Percentiles rank a stretch among this genome's conserved stretches.
phyloP scores from a whole-genome alignment of 371 early-diverging fungal genomes.

The Apophysomyces variabilis region DNA sequence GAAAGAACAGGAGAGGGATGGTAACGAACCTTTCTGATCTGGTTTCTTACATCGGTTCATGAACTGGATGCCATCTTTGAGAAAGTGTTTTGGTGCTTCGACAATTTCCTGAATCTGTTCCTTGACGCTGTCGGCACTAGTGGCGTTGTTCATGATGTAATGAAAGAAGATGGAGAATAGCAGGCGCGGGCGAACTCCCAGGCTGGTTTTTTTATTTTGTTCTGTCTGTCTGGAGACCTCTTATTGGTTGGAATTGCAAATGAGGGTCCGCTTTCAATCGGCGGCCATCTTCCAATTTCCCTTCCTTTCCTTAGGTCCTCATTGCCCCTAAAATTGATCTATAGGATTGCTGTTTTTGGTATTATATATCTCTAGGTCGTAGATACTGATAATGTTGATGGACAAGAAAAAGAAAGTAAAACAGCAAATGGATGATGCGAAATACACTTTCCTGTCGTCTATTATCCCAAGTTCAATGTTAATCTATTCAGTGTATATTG shows the following conservation, averaged over 20 bases:
- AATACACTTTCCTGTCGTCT: too few relatives aligned
- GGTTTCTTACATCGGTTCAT: conserved; percentile 97
- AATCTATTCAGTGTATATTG: too few relatives aligned
- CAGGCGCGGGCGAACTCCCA: neutral
- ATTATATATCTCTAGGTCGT: too few relatives aligned
- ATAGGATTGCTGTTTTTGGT: too few relatives aligned
- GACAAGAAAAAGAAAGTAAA: too few relatives aligned
- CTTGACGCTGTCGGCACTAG: conserved; percentile 53
- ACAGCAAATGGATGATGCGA: too few relatives aligned
- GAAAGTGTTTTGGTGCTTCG: conserved; percentile 89
- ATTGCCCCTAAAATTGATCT: too few relatives aligned
- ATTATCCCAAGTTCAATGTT: too few relatives aligned
- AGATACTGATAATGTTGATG: too few relatives aligned
- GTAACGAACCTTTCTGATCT: conserved; percentile 81
- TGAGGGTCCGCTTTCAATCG: neutral
- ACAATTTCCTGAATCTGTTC: conserved; percentile 62
- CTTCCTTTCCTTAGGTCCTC: too few relatives aligned
- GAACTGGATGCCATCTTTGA: conserved; percentile 89
- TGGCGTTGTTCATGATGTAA: conserved; percentile 11
- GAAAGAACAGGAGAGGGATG: too few relatives aligned
- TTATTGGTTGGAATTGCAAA: neutral
- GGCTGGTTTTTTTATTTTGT: neutral
- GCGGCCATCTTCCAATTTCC: too few relatives aligned
- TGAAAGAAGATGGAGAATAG: neutral
- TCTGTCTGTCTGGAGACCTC: conserved; percentile 2